Conservation (phyloP, 2,329 filamentous ascomycete genomes). For the Phialophora verrucosa region DNA sequence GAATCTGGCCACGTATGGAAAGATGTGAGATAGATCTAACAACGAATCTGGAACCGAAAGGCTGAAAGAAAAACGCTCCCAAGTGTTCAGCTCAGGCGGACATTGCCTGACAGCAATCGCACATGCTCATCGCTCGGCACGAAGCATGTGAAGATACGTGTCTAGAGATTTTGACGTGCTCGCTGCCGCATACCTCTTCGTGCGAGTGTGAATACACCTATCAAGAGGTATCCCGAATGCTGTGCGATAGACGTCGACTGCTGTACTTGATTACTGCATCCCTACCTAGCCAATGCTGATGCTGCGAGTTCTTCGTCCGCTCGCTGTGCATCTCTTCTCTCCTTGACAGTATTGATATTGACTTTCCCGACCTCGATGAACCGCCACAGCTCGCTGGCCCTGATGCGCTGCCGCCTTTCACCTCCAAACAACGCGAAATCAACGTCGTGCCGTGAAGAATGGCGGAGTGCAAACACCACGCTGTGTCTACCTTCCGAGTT, state of each 20-base stretch:
- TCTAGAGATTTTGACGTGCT: too few relatives aligned
- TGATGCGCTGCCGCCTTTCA: slow-evolving; percentile 27
- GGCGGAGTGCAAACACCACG: slow-evolving; percentile 41
- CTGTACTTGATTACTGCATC: background rate
- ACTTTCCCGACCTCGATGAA: slow-evolving; percentile 37
- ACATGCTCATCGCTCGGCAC: background rate
- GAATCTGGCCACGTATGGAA: too few relatives aligned
- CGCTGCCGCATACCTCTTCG: too few relatives aligned
- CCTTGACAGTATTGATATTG: slow-evolving; percentile 47
- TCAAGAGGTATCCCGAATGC: background rate
- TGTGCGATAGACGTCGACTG: background rate
- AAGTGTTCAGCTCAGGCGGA: background rate
- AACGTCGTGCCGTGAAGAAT: slow-evolving; percentile 36
- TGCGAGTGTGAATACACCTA: background rate
- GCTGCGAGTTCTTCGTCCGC: slow-evolving; percentile 2
- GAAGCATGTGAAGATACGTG: background rate
- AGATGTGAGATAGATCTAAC: too few relatives aligned
- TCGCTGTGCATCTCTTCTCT: slow-evolving; percentile 49
- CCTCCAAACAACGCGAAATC: slow-evolving; percentile 40
- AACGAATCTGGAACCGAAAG: too few relatives aligned
- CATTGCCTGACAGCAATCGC: background rate
- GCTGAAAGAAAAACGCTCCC: background rate
- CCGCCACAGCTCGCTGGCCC: slow-evolving; percentile 36
- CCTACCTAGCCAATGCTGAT: slow-evolving; percentile 1
- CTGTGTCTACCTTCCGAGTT: slow-evolving; percentile 40